phyloP scores from a whole-genome alignment of 306 rosid species.

The Rubus parviflorus region DNA sequence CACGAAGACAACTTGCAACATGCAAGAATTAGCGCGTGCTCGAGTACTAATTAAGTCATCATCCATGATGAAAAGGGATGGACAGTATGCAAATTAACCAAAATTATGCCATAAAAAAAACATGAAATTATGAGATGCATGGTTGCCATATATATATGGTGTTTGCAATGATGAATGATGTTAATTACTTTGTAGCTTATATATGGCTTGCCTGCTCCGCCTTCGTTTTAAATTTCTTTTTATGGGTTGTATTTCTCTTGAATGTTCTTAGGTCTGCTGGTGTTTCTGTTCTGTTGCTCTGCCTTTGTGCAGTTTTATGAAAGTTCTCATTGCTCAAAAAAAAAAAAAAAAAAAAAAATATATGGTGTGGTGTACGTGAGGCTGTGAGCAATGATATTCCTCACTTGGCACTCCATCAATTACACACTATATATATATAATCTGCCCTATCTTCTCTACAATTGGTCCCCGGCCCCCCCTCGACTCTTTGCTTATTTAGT shows the following conservation, averaged over 20 bases:
- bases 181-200: neutral
- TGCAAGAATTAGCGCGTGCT: too few relatives aligned
- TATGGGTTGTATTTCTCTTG: too few relatives aligned
- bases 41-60: neutral
- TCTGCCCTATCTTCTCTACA: neutral
- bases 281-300: too few relatives aligned
- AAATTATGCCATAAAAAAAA: neutral
- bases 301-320: too few relatives aligned
- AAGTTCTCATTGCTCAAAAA: too few relatives aligned
- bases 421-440: neutral
- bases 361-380: neutral
- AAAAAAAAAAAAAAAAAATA: too few relatives aligned
- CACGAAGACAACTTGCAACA: too few relatives aligned
- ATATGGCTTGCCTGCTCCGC: too few relatives aligned
- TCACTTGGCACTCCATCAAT: neutral
- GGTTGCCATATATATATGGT: constrained; percentile 3
- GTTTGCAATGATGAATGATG: constrained; percentile 1
- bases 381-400: constrained; percentile 6
- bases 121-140: constrained; percentile 25
- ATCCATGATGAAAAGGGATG: constrained; percentile 10
- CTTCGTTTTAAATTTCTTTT: too few relatives aligned
- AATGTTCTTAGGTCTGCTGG: too few relatives aligned
- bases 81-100: neutral
- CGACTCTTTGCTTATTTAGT: neutral
- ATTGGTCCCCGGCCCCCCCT: constrained; percentile 42